Conservation (phyloP, 345 rosid species). For the Barbarea vulgaris region DNA sequence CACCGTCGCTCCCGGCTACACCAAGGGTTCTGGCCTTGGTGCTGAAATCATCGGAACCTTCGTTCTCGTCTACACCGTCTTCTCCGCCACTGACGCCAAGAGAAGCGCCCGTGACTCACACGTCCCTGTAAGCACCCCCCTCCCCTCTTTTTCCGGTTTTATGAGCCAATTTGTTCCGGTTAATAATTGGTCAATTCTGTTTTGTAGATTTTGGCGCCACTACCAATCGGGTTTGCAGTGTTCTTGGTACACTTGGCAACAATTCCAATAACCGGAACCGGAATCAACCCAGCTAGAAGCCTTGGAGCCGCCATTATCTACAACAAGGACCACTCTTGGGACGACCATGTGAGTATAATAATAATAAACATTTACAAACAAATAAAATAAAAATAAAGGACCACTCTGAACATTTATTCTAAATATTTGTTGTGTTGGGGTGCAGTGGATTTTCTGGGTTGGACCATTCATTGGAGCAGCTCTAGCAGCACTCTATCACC, state of each 20-base stretch:
- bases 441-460: constrained; percentile 67
- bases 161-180: neutral
- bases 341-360: constrained; percentile 57
- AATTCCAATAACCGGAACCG: constrained; percentile 50
- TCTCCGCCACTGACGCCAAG: constrained; percentile 57
- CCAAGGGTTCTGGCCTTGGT: constrained; percentile 50
- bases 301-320: constrained; percentile 51
- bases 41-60: constrained; percentile 51
- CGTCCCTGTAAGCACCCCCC: constrained; percentile 39
- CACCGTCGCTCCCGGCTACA: constrained; percentile 46
- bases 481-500: constrained; percentile 54
- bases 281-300: constrained; percentile 55
- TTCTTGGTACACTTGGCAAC: constrained; percentile 56
- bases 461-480: constrained; percentile 63
- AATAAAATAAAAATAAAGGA: neutral
- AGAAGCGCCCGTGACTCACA: constrained; percentile 59
- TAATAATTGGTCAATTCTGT: neutral
- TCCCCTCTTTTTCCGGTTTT: neutral
- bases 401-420: neutral
- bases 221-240: constrained; percentile 60
- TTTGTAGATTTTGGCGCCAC: constrained; percentile 55
- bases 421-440: neutral
- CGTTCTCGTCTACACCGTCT: constrained; percentile 50
- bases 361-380: neutral
- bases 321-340: constrained; percentile 52